These are phyloP conservation scores for Ilyonectria destructans DNA, from an alignment of 2,329 filamentous ascomycete species.

Conservation along the genomic window DNA sequence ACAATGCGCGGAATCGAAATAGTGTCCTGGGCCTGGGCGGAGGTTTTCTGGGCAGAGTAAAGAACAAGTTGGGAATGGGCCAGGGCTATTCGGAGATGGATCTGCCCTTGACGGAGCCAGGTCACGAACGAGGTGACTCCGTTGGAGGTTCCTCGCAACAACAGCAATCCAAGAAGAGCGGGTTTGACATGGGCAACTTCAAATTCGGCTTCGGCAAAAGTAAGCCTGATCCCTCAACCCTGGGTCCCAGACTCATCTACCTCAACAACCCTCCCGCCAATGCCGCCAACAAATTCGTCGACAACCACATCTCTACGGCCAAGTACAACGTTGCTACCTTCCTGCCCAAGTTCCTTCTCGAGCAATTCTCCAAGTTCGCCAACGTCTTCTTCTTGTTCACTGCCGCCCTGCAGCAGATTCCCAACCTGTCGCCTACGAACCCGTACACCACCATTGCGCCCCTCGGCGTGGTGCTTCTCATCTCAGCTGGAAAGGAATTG, in stretches of 20 bases:
- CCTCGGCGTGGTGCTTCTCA: slow-evolving; percentile 88
- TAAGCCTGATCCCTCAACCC: slow-evolving; percentile 89
- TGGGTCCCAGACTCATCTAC: slow-evolving; percentile 93
- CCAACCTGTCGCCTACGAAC: slow-evolving; percentile 94
- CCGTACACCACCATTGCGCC: slow-evolving; percentile 96
- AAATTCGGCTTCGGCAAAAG: slow-evolving; percentile 92
- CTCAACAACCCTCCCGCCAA: slow-evolving; percentile 98
- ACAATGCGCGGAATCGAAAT: slow-evolving; percentile 83
- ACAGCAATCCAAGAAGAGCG: slow-evolving; percentile 58
- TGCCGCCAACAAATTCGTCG: slow-evolving; percentile 88
- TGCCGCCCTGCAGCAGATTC: slow-evolving; percentile 93
- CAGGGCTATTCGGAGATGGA: slow-evolving; percentile 98
- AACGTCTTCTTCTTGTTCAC: slow-evolving; percentile 99
- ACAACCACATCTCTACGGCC: slow-evolving; percentile 97
- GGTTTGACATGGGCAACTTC: slow-evolving; percentile 82
- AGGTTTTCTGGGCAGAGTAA: slow-evolving; percentile 88
- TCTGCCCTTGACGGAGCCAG: slow-evolving; percentile 88
- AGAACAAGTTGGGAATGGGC: slow-evolving; percentile 91
- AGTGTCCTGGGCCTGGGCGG: slow-evolving; percentile 91
- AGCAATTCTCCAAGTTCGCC: slow-evolving; percentile 99
- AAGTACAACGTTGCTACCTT: slow-evolving; percentile 98
- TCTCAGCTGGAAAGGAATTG: slow-evolving; percentile 96
- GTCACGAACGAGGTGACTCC: slow-evolving; percentile 57
- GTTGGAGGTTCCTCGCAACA: slow-evolving; percentile 61
- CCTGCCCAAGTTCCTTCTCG: slow-evolving; percentile 95